These are phyloP conservation scores for Cryomyces minteri DNA, from an alignment of 495 filamentous ascomycete species.

Conservation along the genomic window DNA sequence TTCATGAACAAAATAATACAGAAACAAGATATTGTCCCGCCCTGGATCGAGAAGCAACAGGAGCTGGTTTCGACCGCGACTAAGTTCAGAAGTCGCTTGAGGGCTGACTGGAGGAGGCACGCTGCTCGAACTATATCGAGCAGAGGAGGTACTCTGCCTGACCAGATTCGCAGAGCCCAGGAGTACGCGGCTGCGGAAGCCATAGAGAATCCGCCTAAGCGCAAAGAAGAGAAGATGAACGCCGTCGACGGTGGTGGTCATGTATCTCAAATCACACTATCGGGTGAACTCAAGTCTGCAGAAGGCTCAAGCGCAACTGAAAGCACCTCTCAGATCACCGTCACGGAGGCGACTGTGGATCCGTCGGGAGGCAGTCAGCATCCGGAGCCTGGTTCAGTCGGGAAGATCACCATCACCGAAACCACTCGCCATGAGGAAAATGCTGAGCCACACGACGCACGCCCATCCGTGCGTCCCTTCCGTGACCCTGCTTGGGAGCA, in stretches of 20 bases:
- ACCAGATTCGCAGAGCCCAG: conserved; percentile 53
- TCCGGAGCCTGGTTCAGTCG: not conserved
- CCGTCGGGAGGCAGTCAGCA: not conserved
- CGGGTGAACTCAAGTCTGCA: conserved; percentile 18
- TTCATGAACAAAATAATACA: conserved; percentile 98
- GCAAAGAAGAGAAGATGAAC: conserved; percentile 30
- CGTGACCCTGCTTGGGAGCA: conserved; percentile 47
- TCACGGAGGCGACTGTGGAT: not conserved
- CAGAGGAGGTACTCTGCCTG: conserved; percentile 56
- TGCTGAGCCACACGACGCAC: not conserved
- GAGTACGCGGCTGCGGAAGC: conserved; percentile 60
- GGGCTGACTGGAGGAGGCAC: conserved; percentile 76
- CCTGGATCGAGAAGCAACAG: conserved; percentile 96
- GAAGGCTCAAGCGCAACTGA: not conserved
- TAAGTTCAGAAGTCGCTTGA: conserved; percentile 52
- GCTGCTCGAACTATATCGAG: conserved; percentile 66
- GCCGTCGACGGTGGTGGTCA: conserved; percentile 20
- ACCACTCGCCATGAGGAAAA: conserved; percentile 6
- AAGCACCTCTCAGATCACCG: not conserved
- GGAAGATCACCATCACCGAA: conserved; percentile 7
- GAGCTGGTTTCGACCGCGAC: conserved; percentile 53
- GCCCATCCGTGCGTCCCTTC: conserved; percentile 30
- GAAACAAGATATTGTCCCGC: conserved; percentile 68
- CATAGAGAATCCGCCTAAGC: conserved; percentile 22
- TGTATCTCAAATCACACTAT: conserved; percentile 26